Conservation (phyloP, 257 asterid genomes). For the Verbena officinalis region DNA sequence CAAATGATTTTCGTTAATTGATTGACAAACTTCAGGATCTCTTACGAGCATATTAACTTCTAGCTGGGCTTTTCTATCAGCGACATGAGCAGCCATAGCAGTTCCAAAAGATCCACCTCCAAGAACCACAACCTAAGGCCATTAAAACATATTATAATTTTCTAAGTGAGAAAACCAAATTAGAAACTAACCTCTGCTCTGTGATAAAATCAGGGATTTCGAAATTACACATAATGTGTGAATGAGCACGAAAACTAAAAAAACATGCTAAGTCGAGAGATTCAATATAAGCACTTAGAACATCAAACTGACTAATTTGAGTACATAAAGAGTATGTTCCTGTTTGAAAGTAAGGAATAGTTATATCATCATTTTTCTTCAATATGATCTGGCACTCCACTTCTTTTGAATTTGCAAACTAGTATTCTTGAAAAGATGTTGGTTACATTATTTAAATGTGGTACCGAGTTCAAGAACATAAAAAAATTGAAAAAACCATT, state of each 20-base stretch:
- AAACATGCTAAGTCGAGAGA: neutral
- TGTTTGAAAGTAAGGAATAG: no score
- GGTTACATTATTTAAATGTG: neutral
- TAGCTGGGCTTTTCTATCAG: constrained; percentile 60
- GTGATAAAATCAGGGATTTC: neutral
- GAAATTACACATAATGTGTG: neutral
- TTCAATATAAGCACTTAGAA: neutral
- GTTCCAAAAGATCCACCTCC: constrained; percentile 99
- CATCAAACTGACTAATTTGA: neutral
- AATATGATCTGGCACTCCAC: no score
- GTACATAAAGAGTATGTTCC: no score
- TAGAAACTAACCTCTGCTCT: neutral
- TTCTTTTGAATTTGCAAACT: neutral
- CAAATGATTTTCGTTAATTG: constrained; percentile 58
- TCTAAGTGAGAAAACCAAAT: neutral
- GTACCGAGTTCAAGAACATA: neutral
- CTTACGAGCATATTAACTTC: constrained; percentile 83
- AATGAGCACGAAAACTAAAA: neutral
- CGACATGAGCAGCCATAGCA: constrained; percentile 96
- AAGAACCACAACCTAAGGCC: constrained; percentile 77
- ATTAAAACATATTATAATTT: constrained; percentile 8
- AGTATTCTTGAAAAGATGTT: neutral
- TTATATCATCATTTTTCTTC: no score
- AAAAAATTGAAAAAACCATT: neutral
- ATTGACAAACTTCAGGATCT: constrained; percentile 66